phyloP scores from a whole-genome alignment of 306 rosid species.

The Cucurbita maxima region DNA sequence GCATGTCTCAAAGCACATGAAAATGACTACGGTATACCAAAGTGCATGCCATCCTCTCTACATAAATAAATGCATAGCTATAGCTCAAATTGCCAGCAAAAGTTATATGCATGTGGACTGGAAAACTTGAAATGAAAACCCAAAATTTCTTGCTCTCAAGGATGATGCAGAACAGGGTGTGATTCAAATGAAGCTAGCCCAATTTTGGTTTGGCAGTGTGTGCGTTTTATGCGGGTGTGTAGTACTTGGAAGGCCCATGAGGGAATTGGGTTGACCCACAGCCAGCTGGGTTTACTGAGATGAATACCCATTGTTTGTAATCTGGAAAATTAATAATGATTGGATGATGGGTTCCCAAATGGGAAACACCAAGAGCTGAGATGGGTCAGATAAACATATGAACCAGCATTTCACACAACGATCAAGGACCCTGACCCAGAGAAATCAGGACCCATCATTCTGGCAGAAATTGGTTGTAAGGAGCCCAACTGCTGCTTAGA shows the following conservation, averaged over 20 bases:
- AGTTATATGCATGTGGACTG: not conserved
- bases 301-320: not conserved
- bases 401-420: constrained; percentile 4
- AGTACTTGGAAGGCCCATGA: constrained; percentile 6
- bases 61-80: not conserved
- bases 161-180: not conserved
- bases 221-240: not conserved
- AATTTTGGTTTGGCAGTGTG: not conserved
- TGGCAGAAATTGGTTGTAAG: not conserved
- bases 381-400: not conserved
- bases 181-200: constrained; percentile 7
- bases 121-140: not conserved
- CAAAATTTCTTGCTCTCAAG: not conserved
- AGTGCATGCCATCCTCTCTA: not conserved
- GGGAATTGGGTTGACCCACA: constrained; percentile 4
- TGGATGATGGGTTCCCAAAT: constrained; percentile 8
- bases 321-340: not conserved
- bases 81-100: not conserved
- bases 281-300: constrained; percentile 9
- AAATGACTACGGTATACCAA: not conserved
- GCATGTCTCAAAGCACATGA: constrained; percentile 1
- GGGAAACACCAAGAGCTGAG: constrained; percentile 4
- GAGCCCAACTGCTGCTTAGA: not conserved
- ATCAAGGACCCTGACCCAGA: constrained; percentile 6
- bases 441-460: not conserved